Evolutionary conservation across 768 basidiomycete genomes (phyloP).

Genomic region (Pleurotus ostreatus): DNA sequence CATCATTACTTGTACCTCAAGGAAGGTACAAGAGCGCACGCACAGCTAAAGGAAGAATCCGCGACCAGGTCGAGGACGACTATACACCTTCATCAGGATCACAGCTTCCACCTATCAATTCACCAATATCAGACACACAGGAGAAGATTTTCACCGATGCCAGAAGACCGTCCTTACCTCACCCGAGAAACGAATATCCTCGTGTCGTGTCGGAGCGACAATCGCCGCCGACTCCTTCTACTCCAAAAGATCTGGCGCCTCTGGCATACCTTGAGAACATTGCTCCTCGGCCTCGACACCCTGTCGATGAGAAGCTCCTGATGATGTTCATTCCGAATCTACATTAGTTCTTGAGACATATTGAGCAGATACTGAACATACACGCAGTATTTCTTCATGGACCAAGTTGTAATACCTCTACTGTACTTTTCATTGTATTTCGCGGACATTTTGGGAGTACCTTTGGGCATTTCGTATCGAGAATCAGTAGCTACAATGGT

Average conservation of each 20-base stretch:
- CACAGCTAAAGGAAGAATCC: constrained; percentile 50
- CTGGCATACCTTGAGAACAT: constrained; percentile 65
- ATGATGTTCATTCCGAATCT: constrained; percentile 6
- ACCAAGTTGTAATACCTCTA: neutral
- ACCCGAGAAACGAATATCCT: constrained; percentile 1
- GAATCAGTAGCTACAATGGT: neutral
- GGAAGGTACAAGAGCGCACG: constrained; percentile 72
- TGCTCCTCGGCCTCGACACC: constrained; percentile 62
- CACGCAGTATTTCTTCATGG: neutral
- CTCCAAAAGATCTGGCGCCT: constrained; percentile 48
- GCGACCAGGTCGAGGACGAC: constrained; percentile 41
- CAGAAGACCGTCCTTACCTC: constrained; percentile 2
- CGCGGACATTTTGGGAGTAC: neutral
- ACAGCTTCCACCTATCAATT: neutral
- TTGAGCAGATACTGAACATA: neutral
- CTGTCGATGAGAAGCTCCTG: constrained; percentile 39
- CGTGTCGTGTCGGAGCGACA: neutral
- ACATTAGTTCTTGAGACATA: neutral
- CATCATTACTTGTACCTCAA: constrained; percentile 52
- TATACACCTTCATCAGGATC: neutral
- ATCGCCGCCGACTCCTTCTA: constrained; percentile 25
- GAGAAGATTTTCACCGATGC: neutral
- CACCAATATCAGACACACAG: neutral
- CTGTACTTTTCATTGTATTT: neutral
- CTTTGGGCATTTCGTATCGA: neutral